Percentiles rank a stretch among this genome's conserved stretches.
Conservation (phyloP, 2,329 filamentous ascomycete species). For the Coniella lustricola region DNA sequence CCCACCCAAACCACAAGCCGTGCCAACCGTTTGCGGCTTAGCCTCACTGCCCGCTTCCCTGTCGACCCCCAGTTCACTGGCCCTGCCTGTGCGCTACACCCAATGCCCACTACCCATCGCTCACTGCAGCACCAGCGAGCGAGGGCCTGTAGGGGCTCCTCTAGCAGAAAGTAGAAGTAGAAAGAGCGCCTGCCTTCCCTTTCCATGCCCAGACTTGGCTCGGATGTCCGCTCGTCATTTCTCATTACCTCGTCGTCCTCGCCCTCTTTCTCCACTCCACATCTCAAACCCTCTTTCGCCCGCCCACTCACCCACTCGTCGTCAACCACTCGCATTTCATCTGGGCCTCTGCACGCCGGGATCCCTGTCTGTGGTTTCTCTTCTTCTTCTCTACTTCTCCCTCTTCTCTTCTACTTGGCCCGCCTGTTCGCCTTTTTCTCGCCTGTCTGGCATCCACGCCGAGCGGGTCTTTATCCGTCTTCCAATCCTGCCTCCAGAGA, state of each 20-base stretch:
- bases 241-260: not conserved
- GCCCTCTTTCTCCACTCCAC: not conserved
- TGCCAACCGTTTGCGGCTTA: too few species aligned
- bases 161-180: too few species aligned
- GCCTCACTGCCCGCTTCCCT: not conserved
- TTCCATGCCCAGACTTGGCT: slow-evolving; percentile 1
- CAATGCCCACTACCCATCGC: too few species aligned
- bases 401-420: too few species aligned
- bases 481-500: too few species aligned
- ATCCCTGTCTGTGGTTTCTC: not conserved
- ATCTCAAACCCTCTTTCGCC: not conserved
- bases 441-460: too few species aligned
- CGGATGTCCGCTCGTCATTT: not conserved
- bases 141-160: too few species aligned
- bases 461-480: too few species aligned
- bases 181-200: not conserved
- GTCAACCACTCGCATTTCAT: not conserved
- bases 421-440: too few species aligned
- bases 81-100: not conserved
- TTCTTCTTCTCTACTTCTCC: not conserved
- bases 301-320: not conserved
- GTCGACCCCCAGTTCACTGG: not conserved
- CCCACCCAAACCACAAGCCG: not conserved
- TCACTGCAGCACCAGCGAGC: too few species aligned
- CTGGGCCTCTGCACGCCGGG: not conserved